Percentiles rank a stretch among this genome's conserved stretches.
Conservation (phyloP, 129 eudicot species). For the Chrysanthemum seticuspe region DNA sequence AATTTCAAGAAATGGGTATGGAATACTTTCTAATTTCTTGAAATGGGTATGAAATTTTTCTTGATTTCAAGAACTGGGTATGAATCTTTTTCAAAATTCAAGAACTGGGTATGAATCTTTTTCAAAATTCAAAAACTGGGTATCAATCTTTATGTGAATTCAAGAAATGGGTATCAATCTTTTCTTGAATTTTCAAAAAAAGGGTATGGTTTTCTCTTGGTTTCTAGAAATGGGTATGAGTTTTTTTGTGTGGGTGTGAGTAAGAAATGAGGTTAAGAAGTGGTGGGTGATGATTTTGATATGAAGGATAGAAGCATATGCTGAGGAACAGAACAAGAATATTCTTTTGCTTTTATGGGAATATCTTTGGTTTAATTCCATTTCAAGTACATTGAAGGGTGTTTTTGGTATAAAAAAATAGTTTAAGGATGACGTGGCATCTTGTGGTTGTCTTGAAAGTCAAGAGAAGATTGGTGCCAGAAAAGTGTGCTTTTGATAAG, state of each 20-base stretch:
- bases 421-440: not conserved
- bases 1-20: too few relatives aligned
- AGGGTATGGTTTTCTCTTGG: not conserved
- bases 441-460: not conserved
- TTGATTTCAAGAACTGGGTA: too few relatives aligned
- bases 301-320: slow-evolving; percentile 31
- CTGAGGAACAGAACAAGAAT: slow-evolving; percentile 43
- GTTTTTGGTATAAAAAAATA: not conserved
- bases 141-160: not conserved
- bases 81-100: too few relatives aligned
- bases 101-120: slow-evolving; percentile 10
- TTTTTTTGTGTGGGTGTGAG: not conserved
- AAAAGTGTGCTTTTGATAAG: too few relatives aligned
- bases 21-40: too few relatives aligned
- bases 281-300: slow-evolving; percentile 9
- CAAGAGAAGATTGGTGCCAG: too few relatives aligned
- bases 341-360: slow-evolving; percentile 31
- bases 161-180: slow-evolving; percentile 3
- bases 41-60: too few relatives aligned
- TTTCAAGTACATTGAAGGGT: slow-evolving; percentile 3
- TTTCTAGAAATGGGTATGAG: not conserved
- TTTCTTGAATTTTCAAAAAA: not conserved
- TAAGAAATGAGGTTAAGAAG: slow-evolving; percentile 9
- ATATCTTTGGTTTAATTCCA: slow-evolving; percentile 39
- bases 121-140: not conserved